A percentile compares a stretch with the other conserved stretches of the same genome.
phyloP scores from a whole-genome alignment of 352 stramenopile species.

The Thraustotheca clavata region DNA sequence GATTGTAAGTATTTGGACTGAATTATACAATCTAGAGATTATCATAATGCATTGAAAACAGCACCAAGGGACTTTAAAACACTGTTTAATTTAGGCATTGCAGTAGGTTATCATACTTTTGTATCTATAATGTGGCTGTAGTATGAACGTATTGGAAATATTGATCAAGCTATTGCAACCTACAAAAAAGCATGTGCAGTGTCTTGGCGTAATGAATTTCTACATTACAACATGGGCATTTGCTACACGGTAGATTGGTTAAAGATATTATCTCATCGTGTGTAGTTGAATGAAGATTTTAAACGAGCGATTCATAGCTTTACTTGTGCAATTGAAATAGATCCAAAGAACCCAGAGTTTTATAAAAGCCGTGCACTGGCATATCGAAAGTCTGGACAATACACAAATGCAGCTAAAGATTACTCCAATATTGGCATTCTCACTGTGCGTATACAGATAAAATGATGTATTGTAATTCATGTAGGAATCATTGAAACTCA shows the following conservation, averaged over 20 bases:
- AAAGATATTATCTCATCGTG: neutral
- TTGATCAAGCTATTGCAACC: neutral
- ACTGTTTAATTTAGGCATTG: conserved; percentile 15
- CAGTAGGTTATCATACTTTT: neutral
- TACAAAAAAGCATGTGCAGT: conserved; percentile 5
- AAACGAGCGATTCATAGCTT: conserved; percentile 5
- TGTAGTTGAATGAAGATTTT: conserved; percentile 13
- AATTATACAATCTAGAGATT: neutral
- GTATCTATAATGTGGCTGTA: neutral
- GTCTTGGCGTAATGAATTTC: neutral
- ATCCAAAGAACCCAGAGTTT: neutral
- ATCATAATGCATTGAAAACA: conserved; percentile 11
- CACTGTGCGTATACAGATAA: neutral
- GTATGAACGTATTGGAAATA: conserved; percentile 2
- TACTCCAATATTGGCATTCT: conserved; percentile 8
- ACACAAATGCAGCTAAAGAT: conserved; percentile 15
- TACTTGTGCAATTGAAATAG: conserved; percentile 10
- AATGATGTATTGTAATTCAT: no score
- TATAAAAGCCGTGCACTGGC: conserved; percentile 6
- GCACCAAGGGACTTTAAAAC: conserved; percentile 16
- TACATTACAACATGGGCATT: conserved; percentile 22
- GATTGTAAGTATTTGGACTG: neutral
- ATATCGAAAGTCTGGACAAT: conserved; percentile 9
- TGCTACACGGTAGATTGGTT: conserved; percentile 4
- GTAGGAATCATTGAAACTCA: no score